These are phyloP conservation scores for Sicyos edulis DNA, from an alignment of 306 rosid genomes.

Conservation along the genomic window DNA sequence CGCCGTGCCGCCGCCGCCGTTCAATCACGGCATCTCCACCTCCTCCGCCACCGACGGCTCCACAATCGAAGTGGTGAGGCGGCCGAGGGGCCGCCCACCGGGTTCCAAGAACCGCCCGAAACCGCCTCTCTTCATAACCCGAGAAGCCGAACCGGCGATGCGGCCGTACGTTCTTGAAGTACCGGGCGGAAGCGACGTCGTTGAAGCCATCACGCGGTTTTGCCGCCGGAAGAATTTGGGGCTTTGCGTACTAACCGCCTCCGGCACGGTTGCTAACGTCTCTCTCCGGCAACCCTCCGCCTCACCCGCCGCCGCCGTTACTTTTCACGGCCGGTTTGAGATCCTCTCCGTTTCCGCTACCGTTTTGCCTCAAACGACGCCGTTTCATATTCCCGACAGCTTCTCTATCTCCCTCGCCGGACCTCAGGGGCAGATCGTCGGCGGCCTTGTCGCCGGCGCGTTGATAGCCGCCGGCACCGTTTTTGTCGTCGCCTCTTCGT, in stretches of 20 bases:
- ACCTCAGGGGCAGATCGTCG: slow-evolving; percentile 92
- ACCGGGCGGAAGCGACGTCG: slow-evolving; percentile 72
- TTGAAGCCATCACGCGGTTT: slow-evolving; percentile 59
- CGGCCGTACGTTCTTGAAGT: slow-evolving; percentile 87
- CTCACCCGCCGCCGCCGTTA: slow-evolving; percentile 71
- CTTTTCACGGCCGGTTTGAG: slow-evolving; percentile 94
- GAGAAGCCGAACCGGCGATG: slow-evolving; percentile 77
- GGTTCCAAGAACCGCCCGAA: slow-evolving; percentile 90
- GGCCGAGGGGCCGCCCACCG: slow-evolving; percentile 90
- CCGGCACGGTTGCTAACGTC: slow-evolving; percentile 80
- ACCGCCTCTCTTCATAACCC: slow-evolving; percentile 64
- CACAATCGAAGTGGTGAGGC: slow-evolving; percentile 57
- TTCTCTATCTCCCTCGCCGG: slow-evolving; percentile 86
- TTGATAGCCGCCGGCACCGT: slow-evolving; percentile 72
- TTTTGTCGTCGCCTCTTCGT: slow-evolving; percentile 60
- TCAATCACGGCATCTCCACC: not conserved
- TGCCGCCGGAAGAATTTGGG: slow-evolving; percentile 64
- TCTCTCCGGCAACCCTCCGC: slow-evolving; percentile 80
- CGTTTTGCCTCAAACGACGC: slow-evolving; percentile 40
- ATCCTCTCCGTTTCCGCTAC: slow-evolving; percentile 78
- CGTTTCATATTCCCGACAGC: slow-evolving; percentile 36
- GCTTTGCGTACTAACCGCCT: slow-evolving; percentile 59
- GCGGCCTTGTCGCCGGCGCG: slow-evolving; percentile 62
- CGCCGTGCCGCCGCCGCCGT: slow-evolving; percentile 22
- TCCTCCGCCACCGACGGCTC: slow-evolving; percentile 53